Percentiles rank a stretch among this genome's conserved stretches.
Conservation (phyloP, 805 yeast genomes). For the Saturnispora halmiae region DNA sequence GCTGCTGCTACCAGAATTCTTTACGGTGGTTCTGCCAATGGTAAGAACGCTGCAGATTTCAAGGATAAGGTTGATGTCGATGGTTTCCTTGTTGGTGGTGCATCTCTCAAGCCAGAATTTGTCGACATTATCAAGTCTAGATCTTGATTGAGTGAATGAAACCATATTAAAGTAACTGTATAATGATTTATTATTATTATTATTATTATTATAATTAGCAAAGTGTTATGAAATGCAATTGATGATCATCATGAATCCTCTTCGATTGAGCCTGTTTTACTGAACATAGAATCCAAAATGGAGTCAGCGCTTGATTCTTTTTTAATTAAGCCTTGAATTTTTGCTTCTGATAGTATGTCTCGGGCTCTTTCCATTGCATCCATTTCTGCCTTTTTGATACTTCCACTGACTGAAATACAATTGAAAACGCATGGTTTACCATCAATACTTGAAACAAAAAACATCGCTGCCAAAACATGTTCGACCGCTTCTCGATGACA, state of each 20-base stretch:
- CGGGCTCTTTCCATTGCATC: constrained; percentile 47
- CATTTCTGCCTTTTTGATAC: constrained; percentile 76
- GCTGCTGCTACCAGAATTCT: constrained; percentile 81
- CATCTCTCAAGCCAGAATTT: constrained; percentile 96
- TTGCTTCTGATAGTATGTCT: constrained; percentile 24
- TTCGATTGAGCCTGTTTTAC: constrained; percentile 6
- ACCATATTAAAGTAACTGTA: too few species aligned
- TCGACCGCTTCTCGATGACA: constrained; percentile 60
- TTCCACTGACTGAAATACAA: constrained; percentile 71
- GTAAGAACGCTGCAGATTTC: constrained; percentile 83
- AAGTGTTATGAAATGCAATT: not conserved
- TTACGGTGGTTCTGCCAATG: constrained; percentile 98
- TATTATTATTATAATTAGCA: not conserved
- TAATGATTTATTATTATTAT: not conserved
- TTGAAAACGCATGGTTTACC: constrained; percentile 44
- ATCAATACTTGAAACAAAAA: constrained; percentile 43
- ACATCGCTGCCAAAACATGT: constrained; percentile 57
- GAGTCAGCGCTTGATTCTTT: constrained; percentile 7
- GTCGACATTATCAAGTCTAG: constrained; percentile 91
- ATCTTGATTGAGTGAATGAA: too few species aligned
- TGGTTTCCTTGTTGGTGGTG: constrained; percentile 99
- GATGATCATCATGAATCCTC: too few species aligned
- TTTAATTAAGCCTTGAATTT: constrained; percentile 5
- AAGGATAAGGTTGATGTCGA: constrained; percentile 90
- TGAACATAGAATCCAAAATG: constrained; percentile 10